These are phyloP conservation scores for Rhodamnia argentea DNA, from an alignment of 345 rosid species.

Conservation along the genomic window DNA sequence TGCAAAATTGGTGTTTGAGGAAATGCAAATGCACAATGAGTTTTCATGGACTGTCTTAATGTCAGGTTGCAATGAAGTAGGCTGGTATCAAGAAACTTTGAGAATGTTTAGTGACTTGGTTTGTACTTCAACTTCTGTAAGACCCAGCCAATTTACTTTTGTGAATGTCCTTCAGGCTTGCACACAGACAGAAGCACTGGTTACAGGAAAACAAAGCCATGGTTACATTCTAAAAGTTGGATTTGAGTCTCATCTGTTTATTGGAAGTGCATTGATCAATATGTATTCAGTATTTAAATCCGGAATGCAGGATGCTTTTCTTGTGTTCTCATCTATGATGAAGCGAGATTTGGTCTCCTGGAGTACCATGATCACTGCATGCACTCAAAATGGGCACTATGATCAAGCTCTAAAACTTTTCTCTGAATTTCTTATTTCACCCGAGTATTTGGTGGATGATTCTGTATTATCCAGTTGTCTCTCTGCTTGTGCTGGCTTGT, in stretches of 20 bases:
- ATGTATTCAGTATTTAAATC: not conserved
- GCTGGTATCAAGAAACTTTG: not conserved
- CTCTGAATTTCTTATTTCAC: not conserved
- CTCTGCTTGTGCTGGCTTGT: slow-evolving; percentile 5
- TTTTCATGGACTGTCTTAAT: slow-evolving; percentile 3
- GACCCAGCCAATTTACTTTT: not conserved
- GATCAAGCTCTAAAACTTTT: not conserved
- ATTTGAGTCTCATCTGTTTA: not conserved
- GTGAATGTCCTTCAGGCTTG: slow-evolving; percentile 2
- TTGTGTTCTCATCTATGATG: not conserved
- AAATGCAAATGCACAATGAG: not conserved
- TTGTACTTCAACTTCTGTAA: not conserved
- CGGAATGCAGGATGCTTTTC: not conserved
- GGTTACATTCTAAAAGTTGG: not conserved
- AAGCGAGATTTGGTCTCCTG: not conserved
- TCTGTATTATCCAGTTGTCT: slow-evolving; percentile 1
- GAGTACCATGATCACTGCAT: not conserved
- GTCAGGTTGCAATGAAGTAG: not conserved
- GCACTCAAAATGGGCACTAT: not conserved
- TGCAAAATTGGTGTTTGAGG: not conserved
- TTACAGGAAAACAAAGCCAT: slow-evolving; percentile 1
- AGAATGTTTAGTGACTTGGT: not conserved
- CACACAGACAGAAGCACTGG: not conserved
- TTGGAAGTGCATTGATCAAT: not conserved
- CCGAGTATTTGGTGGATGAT: not conserved